Conservation (phyloP, 768 basidiomycete genomes). For the Leccinum ochraceum region DNA sequence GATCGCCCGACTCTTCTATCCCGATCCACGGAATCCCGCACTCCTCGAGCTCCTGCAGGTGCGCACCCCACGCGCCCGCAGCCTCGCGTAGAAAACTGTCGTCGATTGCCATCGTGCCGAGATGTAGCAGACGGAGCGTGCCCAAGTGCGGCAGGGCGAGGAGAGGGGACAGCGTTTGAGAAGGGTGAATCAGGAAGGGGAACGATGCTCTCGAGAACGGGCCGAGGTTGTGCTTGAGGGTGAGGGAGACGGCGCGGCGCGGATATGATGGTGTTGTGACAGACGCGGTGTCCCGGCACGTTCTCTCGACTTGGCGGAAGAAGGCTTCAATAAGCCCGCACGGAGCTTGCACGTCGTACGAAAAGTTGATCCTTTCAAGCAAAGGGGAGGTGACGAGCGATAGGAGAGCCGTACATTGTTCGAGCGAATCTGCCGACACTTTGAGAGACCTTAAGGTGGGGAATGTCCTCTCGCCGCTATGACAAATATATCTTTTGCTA, state of each 20-base stretch:
- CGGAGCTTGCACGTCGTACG: slow-evolving; percentile 31
- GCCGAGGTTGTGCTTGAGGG: slow-evolving; percentile 30
- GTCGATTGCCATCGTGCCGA: slow-evolving; percentile 30
- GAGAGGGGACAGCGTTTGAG: slow-evolving; percentile 26
- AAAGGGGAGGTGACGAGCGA: slow-evolving; percentile 25
- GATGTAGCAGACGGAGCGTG: slow-evolving; percentile 24
- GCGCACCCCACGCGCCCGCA: slow-evolving; percentile 27
- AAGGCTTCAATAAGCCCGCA: slow-evolving; percentile 23
- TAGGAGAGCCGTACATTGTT: slow-evolving; percentile 30
- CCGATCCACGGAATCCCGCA: slow-evolving; percentile 31
- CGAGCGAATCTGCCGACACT: slow-evolving; percentile 25
- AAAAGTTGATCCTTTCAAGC: slow-evolving; percentile 25
- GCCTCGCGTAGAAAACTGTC: slow-evolving; percentile 29
- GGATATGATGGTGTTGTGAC: not conserved
- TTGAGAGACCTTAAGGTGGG: slow-evolving; percentile 26
- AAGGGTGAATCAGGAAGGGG: slow-evolving; percentile 29
- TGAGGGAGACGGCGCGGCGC: slow-evolving; percentile 20
- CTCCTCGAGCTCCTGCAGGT: slow-evolving; percentile 29
- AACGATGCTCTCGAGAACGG: slow-evolving; percentile 18
- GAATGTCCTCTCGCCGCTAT: slow-evolving; percentile 18
- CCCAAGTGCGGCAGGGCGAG: slow-evolving; percentile 23
- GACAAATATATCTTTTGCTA: not conserved
- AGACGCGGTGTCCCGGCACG: slow-evolving; percentile 10
- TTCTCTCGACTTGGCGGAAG: slow-evolving; percentile 23
- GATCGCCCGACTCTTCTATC: slow-evolving; percentile 13